These are phyloP conservation scores for Beauveria pseudobassiana DNA, from an alignment of 2,329 filamentous ascomycete genomes.

Conservation along the genomic window DNA sequence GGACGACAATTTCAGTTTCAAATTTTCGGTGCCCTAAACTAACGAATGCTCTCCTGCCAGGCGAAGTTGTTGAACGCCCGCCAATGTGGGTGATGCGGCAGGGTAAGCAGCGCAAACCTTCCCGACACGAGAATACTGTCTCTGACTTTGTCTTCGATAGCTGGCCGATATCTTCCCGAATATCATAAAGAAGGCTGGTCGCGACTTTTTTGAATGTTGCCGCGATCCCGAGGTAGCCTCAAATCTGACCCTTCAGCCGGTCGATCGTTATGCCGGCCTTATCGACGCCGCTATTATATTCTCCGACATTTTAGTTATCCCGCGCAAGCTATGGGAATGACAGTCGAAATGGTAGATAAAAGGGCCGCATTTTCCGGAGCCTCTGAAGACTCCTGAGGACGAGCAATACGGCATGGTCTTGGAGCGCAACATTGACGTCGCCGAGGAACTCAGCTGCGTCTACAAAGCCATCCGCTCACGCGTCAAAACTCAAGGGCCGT, in stretches of 20 bases:
- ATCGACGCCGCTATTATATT: conserved; percentile 98
- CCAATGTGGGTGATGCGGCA: conserved; percentile 99
- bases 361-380: conserved; percentile 91
- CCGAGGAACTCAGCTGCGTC: conserved; percentile 81
- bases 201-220: conserved; percentile 98
- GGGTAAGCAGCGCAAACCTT: conserved; percentile 45
- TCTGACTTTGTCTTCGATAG: conserved; percentile 35
- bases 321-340: conserved; percentile 92
- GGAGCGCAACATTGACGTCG: conserved; percentile 72
- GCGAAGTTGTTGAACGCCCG: conserved; percentile 82
- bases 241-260: conserved; percentile 86
- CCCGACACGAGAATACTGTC: background rate
- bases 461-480: conserved; percentile 89
- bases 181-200: conserved; percentile 86
- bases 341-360: conserved; percentile 96
- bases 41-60: conserved; percentile 25
- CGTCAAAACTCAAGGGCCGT: conserved; percentile 73
- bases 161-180: conserved; percentile 93
- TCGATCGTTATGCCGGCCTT: conserved; percentile 83
- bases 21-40: conserved; percentile 25
- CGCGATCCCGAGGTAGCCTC: conserved; percentile 88
- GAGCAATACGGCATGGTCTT: conserved; percentile 75
- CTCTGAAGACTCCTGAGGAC: conserved; percentile 71
- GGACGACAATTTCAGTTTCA: conserved; percentile 15
- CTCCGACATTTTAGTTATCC: conserved; percentile 95